These are phyloP conservation scores for Metschnikowia baotianmanensis DNA, from an alignment of 805 yeast species.

Conservation along the genomic window DNA sequence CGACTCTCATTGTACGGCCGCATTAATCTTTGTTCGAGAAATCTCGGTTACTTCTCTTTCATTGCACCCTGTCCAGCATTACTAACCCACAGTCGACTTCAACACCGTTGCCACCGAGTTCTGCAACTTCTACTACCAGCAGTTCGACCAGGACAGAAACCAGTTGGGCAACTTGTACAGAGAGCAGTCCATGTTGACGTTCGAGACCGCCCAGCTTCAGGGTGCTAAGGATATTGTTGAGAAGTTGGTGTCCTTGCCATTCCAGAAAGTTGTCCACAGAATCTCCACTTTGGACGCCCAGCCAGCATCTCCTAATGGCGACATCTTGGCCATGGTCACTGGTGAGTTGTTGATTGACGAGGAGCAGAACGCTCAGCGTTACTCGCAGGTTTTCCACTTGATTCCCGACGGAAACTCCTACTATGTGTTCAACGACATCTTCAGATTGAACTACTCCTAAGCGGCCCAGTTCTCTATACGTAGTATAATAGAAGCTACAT, in stretches of 20 bases:
- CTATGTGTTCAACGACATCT: constrained; percentile 94
- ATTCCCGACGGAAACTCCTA: constrained; percentile 89
- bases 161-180: constrained; percentile 93
- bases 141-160: constrained; percentile 88
- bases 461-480: neutral
- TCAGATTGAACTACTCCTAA: constrained; percentile 87
- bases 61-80: too few species aligned
- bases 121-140: constrained; percentile 92
- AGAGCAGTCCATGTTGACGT: constrained; percentile 95
- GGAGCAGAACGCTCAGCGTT: constrained; percentile 92
- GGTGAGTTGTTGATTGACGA: constrained; percentile 93
- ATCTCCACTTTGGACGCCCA: constrained; percentile 96
- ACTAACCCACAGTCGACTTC: constrained; percentile 36
- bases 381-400: constrained; percentile 96
- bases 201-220: constrained; percentile 90
- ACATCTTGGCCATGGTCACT: constrained; percentile 95
- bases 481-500: neutral
- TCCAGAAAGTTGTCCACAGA: constrained; percentile 89
- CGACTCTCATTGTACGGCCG: too few species aligned
- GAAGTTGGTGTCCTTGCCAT: constrained; percentile 84
- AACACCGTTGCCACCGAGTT: constrained; percentile 66
- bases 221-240: constrained; percentile 93
- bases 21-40: too few species aligned
- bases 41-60: too few species aligned
- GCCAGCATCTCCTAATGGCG: constrained; percentile 91